phyloP scores from a whole-genome alignment of 2,329 filamentous ascomycete species.

The Curvularia sp. region DNA sequence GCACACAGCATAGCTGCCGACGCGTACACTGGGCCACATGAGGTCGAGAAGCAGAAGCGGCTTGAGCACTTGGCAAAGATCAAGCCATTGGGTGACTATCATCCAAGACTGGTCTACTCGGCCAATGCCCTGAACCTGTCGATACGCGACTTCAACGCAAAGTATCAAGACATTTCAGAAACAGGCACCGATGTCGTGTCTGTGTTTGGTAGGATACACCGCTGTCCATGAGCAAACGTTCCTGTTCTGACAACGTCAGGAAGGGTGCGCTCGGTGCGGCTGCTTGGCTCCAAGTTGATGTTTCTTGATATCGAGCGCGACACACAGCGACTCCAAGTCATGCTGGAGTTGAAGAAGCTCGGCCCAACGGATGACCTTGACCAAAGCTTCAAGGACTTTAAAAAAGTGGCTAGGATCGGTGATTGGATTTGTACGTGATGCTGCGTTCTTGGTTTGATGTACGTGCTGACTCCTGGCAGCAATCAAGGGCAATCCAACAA shows the following conservation, averaged over 20 bases:
- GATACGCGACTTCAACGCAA: conserved; percentile 40
- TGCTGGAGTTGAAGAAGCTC: conserved; percentile 71
- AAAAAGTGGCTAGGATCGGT: conserved; percentile 74
- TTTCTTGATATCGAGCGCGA: conserved; percentile 84
- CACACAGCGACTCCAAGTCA: conserved; percentile 74
- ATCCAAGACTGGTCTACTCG: conserved; percentile 58
- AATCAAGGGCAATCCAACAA: conserved; percentile 72
- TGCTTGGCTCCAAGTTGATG: conserved; percentile 76
- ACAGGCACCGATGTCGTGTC: conserved; percentile 40
- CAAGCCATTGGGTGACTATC: conserved; percentile 60
- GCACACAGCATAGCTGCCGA: conserved; percentile 29
- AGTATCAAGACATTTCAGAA: conserved; percentile 40
- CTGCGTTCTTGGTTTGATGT: conserved; percentile 7
- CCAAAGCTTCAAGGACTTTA: conserved; percentile 65
- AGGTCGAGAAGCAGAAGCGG: conserved; percentile 61
- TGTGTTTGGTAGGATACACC: conserved; percentile 43
- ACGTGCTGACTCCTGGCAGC: conserved; percentile 52
- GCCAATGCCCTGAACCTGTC: conserved; percentile 30
- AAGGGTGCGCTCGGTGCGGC: conserved; percentile 75
- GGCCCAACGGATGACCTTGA: conserved; percentile 46
- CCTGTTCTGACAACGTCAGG: conserved; percentile 60
- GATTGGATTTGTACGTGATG: conserved; percentile 78
- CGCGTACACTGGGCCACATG: conserved; percentile 43
- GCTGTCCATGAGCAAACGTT: background rate
- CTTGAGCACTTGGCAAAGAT: conserved; percentile 61